A percentile compares a stretch with the other conserved stretches of the same genome.
Evolutionary conservation across 2,329 filamentous ascomycete species (phyloP).

Genomic region (Xylaria polymorpha): DNA sequence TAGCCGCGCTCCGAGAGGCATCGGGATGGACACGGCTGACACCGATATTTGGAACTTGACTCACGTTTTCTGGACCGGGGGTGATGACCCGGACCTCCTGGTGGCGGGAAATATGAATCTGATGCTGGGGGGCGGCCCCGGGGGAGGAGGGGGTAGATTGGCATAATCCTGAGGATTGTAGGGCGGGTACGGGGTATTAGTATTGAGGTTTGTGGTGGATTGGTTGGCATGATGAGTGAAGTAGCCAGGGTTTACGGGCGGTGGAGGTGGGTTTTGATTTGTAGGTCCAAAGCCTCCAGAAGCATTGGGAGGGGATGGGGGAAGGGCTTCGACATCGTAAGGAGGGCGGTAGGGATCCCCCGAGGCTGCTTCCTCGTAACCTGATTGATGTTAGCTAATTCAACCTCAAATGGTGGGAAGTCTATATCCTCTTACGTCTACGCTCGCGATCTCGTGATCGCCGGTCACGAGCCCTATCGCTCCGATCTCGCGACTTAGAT

Average conservation of each 20-base stretch:
- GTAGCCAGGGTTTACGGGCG: constrained; percentile 40
- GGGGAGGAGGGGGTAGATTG: constrained; percentile 44
- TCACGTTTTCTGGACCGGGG: constrained; percentile 52
- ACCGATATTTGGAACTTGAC: constrained; percentile 46
- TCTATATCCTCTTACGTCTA: constrained; percentile 44
- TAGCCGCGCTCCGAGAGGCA: constrained; percentile 47
- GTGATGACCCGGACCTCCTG: constrained; percentile 40
- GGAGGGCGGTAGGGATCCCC: constrained; percentile 44
- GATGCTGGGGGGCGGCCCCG: constrained; percentile 43
- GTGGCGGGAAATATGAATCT: constrained; percentile 39
- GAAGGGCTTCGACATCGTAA: constrained; percentile 39
- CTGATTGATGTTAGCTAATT: constrained; percentile 42
- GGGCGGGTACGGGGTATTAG: constrained; percentile 45
- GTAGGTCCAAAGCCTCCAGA: constrained; percentile 49
- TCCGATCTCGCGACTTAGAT: constrained; percentile 42
- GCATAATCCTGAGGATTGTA: constrained; percentile 49
- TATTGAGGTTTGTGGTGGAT: constrained; percentile 48
- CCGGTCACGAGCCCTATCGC: constrained; percentile 47
- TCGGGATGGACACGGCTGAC: constrained; percentile 45
- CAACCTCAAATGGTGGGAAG: neutral
- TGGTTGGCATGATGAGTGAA: constrained; percentile 48
- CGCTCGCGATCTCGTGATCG: constrained; percentile 54
- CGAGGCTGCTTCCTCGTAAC: constrained; percentile 49
- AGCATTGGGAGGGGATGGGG: constrained; percentile 48
- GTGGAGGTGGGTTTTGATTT: constrained; percentile 34